Conservation (phyloP, 2,329 filamentous ascomycete species). For the Thermoascus crustaceus region DNA sequence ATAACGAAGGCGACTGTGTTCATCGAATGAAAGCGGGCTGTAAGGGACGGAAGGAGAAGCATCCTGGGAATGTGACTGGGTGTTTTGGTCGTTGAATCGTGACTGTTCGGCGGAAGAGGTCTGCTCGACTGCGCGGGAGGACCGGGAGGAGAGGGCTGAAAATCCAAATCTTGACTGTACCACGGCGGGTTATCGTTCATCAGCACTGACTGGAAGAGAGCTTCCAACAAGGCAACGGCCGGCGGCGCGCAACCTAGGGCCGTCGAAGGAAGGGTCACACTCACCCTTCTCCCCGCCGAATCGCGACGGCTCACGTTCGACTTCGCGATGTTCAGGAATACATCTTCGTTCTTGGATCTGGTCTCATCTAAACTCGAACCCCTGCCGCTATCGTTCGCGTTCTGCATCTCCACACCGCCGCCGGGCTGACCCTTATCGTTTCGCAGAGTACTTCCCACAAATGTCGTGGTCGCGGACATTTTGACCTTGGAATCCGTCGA, state of each 20-base stretch:
- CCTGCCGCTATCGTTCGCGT: slow-evolving; percentile 22
- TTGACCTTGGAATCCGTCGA: slow-evolving; percentile 19
- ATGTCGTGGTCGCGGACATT: slow-evolving; percentile 26
- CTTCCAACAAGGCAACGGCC: too few relatives aligned
- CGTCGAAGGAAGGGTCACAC: slow-evolving; percentile 10
- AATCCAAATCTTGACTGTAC: slow-evolving; percentile 30
- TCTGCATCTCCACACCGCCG: slow-evolving; percentile 19
- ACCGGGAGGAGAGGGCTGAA: slow-evolving; percentile 29
- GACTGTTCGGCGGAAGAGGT: slow-evolving; percentile 30
- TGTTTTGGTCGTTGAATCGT: slow-evolving; percentile 23
- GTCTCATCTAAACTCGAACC: slow-evolving; percentile 29
- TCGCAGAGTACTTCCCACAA: slow-evolving; percentile 20
- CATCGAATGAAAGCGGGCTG: slow-evolving; percentile 31
- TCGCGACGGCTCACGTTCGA: slow-evolving; percentile 31
- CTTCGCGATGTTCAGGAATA: slow-evolving; percentile 41
- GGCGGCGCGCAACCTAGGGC: not conserved
- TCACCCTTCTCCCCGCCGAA: slow-evolving; percentile 30
- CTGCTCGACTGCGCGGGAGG: slow-evolving; percentile 23
- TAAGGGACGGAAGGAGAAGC: slow-evolving; percentile 22
- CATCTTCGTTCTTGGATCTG: slow-evolving; percentile 34
- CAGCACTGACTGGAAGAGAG: slow-evolving; percentile 8
- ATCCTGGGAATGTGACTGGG: slow-evolving; percentile 28
- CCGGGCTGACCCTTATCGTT: slow-evolving; percentile 17
- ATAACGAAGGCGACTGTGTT: slow-evolving; percentile 27
- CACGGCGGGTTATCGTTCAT: slow-evolving; percentile 8